These are phyloP conservation scores for Gnaphalium uliginosum DNA, from an alignment of 129 eudicot genomes.

Conservation along the genomic window DNA sequence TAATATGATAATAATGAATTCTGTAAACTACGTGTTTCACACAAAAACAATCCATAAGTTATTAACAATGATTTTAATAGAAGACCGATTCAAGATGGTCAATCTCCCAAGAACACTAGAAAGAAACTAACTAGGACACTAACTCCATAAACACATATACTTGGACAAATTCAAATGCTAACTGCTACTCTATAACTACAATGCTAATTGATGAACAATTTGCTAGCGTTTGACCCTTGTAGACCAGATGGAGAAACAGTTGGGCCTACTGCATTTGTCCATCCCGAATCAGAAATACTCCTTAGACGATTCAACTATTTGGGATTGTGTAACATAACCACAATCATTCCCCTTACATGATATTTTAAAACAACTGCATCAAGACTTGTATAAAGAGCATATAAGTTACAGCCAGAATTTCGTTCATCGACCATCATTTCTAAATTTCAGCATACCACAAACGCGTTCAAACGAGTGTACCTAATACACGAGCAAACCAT, in stretches of 20 bases:
- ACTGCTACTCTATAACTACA: too few relatives aligned
- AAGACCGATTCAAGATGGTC: too few relatives aligned
- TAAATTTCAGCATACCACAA: not conserved
- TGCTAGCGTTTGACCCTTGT: too few relatives aligned
- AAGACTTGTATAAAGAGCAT: not conserved
- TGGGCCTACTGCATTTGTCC: too few relatives aligned
- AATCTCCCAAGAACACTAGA: too few relatives aligned
- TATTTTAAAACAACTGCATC: not conserved
- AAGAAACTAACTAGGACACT: too few relatives aligned
- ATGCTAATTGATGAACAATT: too few relatives aligned
- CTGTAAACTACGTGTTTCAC: not conserved
- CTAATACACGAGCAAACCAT: not conserved
- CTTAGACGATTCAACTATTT: not conserved
- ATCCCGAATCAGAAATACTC: too few relatives aligned
- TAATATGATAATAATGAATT: too few relatives aligned
- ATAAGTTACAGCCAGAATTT: not conserved
- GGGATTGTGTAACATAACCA: not conserved
- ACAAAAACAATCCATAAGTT: not conserved
- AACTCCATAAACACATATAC: too few relatives aligned
- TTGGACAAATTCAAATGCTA: too few relatives aligned
- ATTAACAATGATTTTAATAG: not conserved
- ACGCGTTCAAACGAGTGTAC: not conserved
- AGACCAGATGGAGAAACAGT: too few relatives aligned
- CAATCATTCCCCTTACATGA: not conserved
- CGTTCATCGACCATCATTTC: not conserved